Base-by-base conservation (phyloP, 192 early-diverging fungal genomes). In the Spizellomyces sp. region DNA sequence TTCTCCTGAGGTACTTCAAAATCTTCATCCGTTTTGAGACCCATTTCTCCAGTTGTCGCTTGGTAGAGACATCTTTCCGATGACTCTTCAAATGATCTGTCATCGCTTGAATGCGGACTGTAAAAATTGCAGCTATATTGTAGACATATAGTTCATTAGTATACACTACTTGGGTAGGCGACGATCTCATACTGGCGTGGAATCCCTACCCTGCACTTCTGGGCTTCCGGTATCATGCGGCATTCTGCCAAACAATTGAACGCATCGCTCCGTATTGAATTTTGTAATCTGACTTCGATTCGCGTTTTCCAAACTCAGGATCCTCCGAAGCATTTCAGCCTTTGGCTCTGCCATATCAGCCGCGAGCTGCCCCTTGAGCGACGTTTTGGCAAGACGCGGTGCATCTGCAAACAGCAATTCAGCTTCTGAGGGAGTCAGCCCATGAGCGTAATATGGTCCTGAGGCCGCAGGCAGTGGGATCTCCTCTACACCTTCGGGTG, bases 41-140 rank as follows among this genome's bases (percentile, higher is more conserved):
- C 75, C 90, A 84, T 59, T 84, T 83, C 64, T 93, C 90, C 69
- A 97, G 87, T 55, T 86, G 79, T 60, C 93, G 89, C 73, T 94
- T 92, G 81, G 91, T 96, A 67, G 92, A 91, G 72, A 87, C 91
- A 80, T 98, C 96, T 81, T 98, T 98, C 64, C 80, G 83, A 79
- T 93, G 84, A 43, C 83, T 81, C 54, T 85, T 76, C 70, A 97
- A 68, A 76, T 99, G 96, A 15, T 88, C 83, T 62, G 89, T 70
- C 74, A 99, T 83, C 65, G 93, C 91, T 66, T 93, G 88, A 70
- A 99, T 95, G 64, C 91, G 88, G 58, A 95, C 88, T 21, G 93
- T 95, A 80, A 94, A 88, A 44, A 96, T 84, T 4, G 95, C 95
- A 48, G 93, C 96, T 94, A 75, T 17, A 58, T 21, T 10, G 54